phyloP scores from a whole-genome alignment of 148 eudicot genomes.

The Oxyria digyna region DNA sequence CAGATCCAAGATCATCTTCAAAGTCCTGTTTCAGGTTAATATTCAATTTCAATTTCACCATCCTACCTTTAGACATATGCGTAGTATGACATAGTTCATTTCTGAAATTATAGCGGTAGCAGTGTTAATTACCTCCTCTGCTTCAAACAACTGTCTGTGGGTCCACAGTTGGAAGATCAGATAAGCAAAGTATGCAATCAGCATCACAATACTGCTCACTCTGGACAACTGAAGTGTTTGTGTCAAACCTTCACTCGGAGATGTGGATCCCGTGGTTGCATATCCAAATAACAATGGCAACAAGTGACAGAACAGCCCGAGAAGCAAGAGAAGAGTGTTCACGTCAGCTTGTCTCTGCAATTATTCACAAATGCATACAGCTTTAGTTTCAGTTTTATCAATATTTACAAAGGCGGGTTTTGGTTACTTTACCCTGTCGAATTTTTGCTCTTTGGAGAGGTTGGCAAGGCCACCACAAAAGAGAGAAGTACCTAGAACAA shows the following conservation, averaged over 20 bases:
- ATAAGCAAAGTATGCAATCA: slow-evolving; percentile 57
- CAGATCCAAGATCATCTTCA: slow-evolving; percentile 23
- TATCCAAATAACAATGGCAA: slow-evolving; percentile 42
- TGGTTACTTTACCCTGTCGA: slow-evolving; percentile 49
- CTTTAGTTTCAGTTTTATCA: background rate
- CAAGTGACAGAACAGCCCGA: slow-evolving; percentile 70
- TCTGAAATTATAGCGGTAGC: background rate
- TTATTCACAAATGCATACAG: background rate
- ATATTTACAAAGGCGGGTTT: background rate
- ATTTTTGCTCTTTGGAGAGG: slow-evolving; percentile 54
- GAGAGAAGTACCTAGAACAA: slow-evolving; percentile 88
- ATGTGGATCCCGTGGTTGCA: background rate
- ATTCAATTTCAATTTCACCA: background rate
- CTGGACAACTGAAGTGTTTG: slow-evolving; percentile 50
- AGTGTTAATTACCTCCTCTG: slow-evolving; percentile 31
- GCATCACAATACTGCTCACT: slow-evolving; percentile 70
- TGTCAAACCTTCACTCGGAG: background rate
- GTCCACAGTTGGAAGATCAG: slow-evolving; percentile 83
- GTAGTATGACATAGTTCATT: background rate
- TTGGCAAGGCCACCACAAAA: slow-evolving; percentile 87
- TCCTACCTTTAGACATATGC: background rate
- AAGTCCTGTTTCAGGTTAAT: slow-evolving; percentile 17
- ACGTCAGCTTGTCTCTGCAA: slow-evolving; percentile 89
- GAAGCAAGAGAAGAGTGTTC: slow-evolving; percentile 47
- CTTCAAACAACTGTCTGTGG: slow-evolving; percentile 62